Percentiles rank a stretch among this genome's conserved stretches.
Conservation (phyloP, 2,329 filamentous ascomycete genomes). For the Sarocladium brachiariae region DNA sequence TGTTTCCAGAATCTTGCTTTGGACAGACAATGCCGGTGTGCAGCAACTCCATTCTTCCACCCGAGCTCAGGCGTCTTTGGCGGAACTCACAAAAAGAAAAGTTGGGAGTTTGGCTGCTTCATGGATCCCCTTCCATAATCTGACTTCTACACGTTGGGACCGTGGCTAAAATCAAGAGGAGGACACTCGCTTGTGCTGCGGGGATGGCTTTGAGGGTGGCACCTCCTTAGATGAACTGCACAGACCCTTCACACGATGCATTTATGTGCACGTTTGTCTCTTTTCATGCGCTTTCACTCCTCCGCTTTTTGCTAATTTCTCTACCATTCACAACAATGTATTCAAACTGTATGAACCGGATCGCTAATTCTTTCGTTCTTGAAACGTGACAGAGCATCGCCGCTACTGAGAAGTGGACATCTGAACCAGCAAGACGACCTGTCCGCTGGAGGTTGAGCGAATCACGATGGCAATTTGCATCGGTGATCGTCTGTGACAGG, state of each 20-base stretch:
- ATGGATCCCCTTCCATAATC: too few relatives aligned
- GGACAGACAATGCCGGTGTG: neutral
- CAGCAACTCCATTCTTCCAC: neutral
- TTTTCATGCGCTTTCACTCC: neutral
- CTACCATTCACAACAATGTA: neutral
- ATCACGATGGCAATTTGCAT: neutral
- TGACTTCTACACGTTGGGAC: too few relatives aligned
- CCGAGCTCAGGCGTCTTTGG: constrained; percentile 4
- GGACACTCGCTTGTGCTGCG: constrained; percentile 4
- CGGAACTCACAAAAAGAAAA: neutral
- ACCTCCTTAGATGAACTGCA: constrained; percentile 7
- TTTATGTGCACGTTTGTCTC: neutral
- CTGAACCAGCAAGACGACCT: constrained; percentile 1
- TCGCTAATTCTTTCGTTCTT: constrained; percentile 7
- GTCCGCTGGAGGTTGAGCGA: neutral
- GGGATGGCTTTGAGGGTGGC: neutral
- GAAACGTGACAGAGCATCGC: constrained; percentile 10
- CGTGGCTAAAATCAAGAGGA: constrained; percentile 3
- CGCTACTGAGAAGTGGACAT: constrained; percentile 8
- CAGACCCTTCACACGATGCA: neutral
- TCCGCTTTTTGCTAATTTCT: neutral
- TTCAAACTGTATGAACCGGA: constrained; percentile 1
- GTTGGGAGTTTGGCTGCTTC: neutral
- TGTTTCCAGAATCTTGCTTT: neutral
- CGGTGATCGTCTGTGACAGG: neutral